A percentile compares a stretch with the other conserved stretches of the same genome.
Evolutionary conservation across 345 rosid species (phyloP).

Genomic region (Citrus cavaleriei): DNA sequence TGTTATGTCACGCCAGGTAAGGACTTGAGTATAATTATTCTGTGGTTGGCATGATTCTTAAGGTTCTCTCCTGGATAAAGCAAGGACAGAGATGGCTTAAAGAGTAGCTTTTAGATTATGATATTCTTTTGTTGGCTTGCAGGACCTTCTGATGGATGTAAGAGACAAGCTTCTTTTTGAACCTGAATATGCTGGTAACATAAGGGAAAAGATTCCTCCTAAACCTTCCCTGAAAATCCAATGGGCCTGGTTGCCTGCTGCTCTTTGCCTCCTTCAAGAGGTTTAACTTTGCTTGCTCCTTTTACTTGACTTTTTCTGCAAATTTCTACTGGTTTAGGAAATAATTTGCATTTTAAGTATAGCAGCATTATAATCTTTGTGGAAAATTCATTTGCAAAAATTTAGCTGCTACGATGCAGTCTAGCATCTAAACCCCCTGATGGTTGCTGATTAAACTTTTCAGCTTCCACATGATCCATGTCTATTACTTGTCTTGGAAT

Average conservation of each 20-base stretch:
- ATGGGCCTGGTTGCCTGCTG: conserved; percentile 89
- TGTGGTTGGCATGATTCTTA: neutral
- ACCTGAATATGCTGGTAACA: conserved; percentile 88
- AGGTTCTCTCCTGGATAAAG: neutral
- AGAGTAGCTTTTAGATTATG: neutral
- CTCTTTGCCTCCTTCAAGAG: conserved; percentile 96
- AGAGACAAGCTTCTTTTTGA: conserved; percentile 96
- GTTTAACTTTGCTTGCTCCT: conserved; percentile 27
- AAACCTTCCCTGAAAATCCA: conserved; percentile 74
- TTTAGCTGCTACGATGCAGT: neutral
- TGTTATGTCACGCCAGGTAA: conserved; percentile 73
- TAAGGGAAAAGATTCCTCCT: conserved; percentile 67
- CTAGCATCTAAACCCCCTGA: neutral
- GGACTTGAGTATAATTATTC: neutral
- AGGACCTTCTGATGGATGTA: conserved; percentile 88
- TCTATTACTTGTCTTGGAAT: neutral
- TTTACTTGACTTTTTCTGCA: neutral
- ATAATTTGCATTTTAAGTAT: neutral
- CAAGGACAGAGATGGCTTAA: neutral
- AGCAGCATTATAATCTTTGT: neutral
- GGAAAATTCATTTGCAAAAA: neutral
- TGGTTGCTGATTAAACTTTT: neutral
- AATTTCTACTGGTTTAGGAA: neutral
- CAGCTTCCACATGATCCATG: neutral
- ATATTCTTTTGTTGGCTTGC: conserved; percentile 13